These are phyloP conservation scores for Barnettozyma populi DNA, from an alignment of 805 yeast species.

Conservation along the genomic window DNA sequence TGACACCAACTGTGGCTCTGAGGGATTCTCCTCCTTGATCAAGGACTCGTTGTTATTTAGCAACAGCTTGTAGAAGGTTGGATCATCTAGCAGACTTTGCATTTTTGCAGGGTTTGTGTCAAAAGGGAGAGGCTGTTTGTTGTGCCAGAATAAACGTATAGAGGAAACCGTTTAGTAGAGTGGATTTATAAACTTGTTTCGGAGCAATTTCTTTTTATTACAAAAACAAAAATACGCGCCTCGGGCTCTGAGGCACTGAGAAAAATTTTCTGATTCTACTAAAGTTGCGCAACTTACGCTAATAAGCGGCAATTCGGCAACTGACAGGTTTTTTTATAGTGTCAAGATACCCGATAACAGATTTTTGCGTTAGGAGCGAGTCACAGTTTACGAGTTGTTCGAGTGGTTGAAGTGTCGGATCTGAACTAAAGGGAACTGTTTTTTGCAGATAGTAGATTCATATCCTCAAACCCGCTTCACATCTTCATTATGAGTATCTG, in stretches of 20 bases:
- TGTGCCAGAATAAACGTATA: neutral
- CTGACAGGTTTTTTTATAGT: neutral
- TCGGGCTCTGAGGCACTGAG: neutral
- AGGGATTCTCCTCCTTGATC: neutral
- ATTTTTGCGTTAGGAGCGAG: too few species aligned
- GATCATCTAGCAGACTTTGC: constrained; percentile 22
- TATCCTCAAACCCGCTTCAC: too few species aligned
- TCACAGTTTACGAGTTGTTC: neutral
- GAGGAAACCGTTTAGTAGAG: neutral
- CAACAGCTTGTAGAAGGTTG: constrained; percentile 19
- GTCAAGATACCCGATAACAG: neutral
- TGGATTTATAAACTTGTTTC: neutral
- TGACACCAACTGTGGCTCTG: neutral
- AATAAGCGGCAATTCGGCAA: neutral
- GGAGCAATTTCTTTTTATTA: neutral
- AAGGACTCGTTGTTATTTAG: constrained; percentile 16
- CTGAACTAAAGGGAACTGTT: too few species aligned
- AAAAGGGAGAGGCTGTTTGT: neutral
- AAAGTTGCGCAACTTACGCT: neutral
- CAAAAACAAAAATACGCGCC: neutral
- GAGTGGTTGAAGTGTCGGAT: too few species aligned
- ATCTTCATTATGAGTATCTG: too few species aligned
- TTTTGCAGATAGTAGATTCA: too few species aligned
- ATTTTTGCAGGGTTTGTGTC: constrained; percentile 5
- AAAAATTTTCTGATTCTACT: neutral